Evolutionary conservation across 805 yeast genomes (phyloP), one percentile per base, ranked within the genome.

Genomic region (Wickerhamiella vanderwaltii): DNA sequence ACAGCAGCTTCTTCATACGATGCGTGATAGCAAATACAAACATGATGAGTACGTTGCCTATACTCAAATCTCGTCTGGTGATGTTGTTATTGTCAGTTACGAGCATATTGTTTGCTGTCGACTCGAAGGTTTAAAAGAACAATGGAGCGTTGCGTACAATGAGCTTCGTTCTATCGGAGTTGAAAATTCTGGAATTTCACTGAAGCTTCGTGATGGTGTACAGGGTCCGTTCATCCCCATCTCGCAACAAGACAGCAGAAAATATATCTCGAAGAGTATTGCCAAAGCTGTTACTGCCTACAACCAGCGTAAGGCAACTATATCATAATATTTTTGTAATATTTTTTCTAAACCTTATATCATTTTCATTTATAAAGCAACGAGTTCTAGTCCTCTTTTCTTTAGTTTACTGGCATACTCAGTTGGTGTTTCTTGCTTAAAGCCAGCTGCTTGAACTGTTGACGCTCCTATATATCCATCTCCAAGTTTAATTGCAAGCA

Each of bases 31-130:
- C 1, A 63, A 72, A 25, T 84, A 66, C 54, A 70, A 73, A 50
- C 65, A 68, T 37, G 96, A 91, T 52, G 64, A 65, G 16, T 91
- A 91, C 53, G 64, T 91, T 43, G 94, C 95, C 0, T 97, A 91
- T 59, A 71, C 83, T 15, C 65, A 87, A 35, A 78, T 93, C 1
- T 93, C 94, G 6, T 80, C 77, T 38, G 93, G 84, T 46, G 68
- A 72, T 51, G 80, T 79, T 5, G 79, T 85, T 3, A 63, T 88
- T 39, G 77, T 91, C 3, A 82, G 95, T 1, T 75, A 74, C 64
- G 71, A 66, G 44, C 71, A 77, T 45, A 77, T 91, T 15, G 55
- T 85, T 36, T 67, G 86, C 56, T 71, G 85, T 45, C 71, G 77
- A 19, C 67, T 85, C 15, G 73, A 75, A 33, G 64, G 67, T 1